Conservation (phyloP, 73 alveolate genomes). For the Paramecium caudatum region DNA sequence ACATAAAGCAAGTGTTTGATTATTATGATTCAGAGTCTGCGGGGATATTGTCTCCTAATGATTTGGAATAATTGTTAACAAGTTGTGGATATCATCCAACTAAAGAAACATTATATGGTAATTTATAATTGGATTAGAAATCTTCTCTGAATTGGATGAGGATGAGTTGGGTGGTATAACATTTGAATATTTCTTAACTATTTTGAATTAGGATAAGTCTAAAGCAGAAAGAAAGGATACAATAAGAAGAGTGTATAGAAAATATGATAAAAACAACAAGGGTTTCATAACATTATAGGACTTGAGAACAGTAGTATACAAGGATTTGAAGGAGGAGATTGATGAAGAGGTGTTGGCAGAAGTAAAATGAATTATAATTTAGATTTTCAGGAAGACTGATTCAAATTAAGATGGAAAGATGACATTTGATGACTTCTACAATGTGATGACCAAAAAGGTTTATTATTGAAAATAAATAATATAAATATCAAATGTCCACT, state of each 20-base stretch:
- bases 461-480: constrained; percentile 45
- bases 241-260: constrained; percentile 58
- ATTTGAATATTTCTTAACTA: constrained; percentile 40
- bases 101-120: constrained; percentile 64
- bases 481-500: constrained; percentile 3
- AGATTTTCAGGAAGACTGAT: constrained; percentile 62
- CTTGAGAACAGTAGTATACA: constrained; percentile 17
- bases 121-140: neutral
- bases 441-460: constrained; percentile 67
- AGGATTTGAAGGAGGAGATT: constrained; percentile 62
- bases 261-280: constrained; percentile 62
- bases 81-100: constrained; percentile 56
- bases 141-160: constrained; percentile 65
- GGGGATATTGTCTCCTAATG: constrained; percentile 57
- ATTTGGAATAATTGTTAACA: neutral
- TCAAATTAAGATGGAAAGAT: constrained; percentile 61
- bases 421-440: constrained; percentile 65
- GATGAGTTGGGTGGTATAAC: constrained; percentile 70
- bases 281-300: constrained; percentile 51
- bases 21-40: constrained; percentile 57
- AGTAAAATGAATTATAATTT: neutral
- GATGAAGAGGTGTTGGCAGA: constrained; percentile 59
- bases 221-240: constrained; percentile 58
- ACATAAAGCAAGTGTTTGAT: constrained; percentile 59
- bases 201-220: constrained; percentile 18